Conservation (phyloP, 1,139 yeast species). For the Saccharomycopsis hybrid region DNA sequence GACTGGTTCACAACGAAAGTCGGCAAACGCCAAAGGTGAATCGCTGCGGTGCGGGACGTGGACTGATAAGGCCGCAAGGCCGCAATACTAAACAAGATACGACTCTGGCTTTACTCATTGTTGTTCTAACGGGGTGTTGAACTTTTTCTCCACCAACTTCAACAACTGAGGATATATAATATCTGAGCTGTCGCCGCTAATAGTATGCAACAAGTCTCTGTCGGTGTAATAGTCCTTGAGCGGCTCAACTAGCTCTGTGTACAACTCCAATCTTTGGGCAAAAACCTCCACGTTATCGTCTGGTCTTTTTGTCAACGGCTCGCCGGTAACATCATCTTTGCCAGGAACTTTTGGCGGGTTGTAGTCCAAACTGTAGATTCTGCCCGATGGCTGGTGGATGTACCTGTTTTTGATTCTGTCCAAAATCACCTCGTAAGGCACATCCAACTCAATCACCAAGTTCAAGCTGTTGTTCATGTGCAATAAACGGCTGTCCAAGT, state of each 20-base stretch:
- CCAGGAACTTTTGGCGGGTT: conserved; percentile 84
- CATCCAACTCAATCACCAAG: conserved; percentile 75
- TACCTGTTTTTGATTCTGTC: conserved; percentile 80
- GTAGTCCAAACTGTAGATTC: conserved; percentile 79
- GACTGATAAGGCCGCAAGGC: no score
- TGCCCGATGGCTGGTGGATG: conserved; percentile 78
- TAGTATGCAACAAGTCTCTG: conserved; percentile 47
- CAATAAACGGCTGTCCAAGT: conserved; percentile 43
- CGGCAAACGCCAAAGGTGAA: no score
- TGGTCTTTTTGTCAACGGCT: conserved; percentile 65
- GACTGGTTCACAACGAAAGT: no score
- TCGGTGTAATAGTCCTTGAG: conserved; percentile 53
- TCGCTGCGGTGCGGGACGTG: no score
- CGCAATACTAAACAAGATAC: no score
- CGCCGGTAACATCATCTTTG: conserved; percentile 84
- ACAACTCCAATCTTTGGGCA: conserved; percentile 56
- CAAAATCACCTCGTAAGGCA: conserved; percentile 71
- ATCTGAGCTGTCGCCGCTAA: conserved; percentile 78
- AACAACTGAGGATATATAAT: conserved; percentile 64
- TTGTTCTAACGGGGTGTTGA: no score
- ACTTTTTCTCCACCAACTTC: no score
- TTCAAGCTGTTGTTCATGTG: conserved; percentile 41
- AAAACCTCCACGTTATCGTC: conserved; percentile 77
- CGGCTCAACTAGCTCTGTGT: conserved; percentile 54
- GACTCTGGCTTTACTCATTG: no score